Base-by-base conservation (phyloP, 345 rosid species). In the Geranium brycei region DNA sequence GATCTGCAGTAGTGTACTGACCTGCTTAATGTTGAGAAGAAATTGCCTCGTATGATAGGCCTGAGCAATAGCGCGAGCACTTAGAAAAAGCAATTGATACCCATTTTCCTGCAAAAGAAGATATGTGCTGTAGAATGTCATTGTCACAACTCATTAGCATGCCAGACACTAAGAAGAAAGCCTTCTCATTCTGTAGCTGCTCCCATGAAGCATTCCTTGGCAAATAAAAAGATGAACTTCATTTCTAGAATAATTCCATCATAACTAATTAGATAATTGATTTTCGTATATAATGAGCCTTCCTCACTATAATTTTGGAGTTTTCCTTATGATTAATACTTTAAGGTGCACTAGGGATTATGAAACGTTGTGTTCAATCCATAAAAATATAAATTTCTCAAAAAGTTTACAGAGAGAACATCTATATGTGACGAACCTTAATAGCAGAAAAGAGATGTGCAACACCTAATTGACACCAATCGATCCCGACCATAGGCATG, bases 401-500 rank as follows among this genome's bases (percentile, higher is more conserved):
- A 57, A 68, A 30, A 55, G 28, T 51, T 38, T 18, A 51, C 28
- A 12, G 57, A 31, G 68, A 60, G 58, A 56, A 56, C 10, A 35
- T 35, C 7, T 35, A 7, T 4, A 68, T 53, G 12, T 5, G 61
- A 68, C 95, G 53, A 38, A 93, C 99, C 99, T 90, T 85, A 67
- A 93, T 86, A 61, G 91, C 91, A 3, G 95, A 86, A 78, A 83
- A 93, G 62, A 93, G 75, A 85, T 87, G 95, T 31, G 97, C 81
- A 66, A 93, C 99, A 3, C 99, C 99, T 19, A 86, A 86, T 76
- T 93, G 99, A 8, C 87, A 82, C 99, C 99, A 93, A 73, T 93
- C 99, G 61, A 79, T 71, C 60, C 99, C 97, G 65, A 93, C 95
- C 71, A 93, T 71, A 69, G 97, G 99, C 99, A 93, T 93, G 75